Evolutionary conservation across 2,329 filamentous ascomycete species (phyloP).

Genomic region (Ophiocordyceps polyrhachis-furcata): DNA sequence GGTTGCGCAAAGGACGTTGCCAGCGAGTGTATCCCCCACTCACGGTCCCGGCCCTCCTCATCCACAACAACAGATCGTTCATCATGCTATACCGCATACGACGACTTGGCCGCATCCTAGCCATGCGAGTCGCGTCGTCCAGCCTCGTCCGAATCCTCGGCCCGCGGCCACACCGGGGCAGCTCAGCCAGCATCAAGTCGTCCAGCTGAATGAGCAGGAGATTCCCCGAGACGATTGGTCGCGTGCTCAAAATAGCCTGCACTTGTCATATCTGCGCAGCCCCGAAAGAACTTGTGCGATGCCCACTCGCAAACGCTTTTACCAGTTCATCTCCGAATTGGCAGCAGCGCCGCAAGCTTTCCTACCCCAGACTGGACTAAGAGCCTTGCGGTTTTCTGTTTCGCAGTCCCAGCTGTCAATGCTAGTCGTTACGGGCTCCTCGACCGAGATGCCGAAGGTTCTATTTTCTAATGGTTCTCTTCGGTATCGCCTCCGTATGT

Average conservation of each 20-base stretch:
- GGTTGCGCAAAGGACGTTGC: background rate
- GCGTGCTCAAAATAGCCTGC: conserved; percentile 24
- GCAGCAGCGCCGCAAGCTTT: conserved; percentile 24
- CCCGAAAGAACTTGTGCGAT: conserved; percentile 21
- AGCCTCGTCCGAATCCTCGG: background rate
- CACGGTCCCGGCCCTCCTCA: background rate
- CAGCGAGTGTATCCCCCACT: background rate
- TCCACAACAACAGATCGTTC: background rate
- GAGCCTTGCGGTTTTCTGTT: conserved; percentile 28
- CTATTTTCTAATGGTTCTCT: conserved; percentile 31
- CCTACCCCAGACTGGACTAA: conserved; percentile 17
- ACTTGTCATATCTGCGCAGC: conserved; percentile 28
- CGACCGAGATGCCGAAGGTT: conserved; percentile 16
- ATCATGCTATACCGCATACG: background rate
- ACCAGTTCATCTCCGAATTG: conserved; percentile 38
- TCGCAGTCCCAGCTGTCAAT: conserved; percentile 14
- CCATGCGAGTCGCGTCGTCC: background rate
- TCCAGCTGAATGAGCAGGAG: conserved; percentile 11
- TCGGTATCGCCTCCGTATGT: conserved; percentile 52
- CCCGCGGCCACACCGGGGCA: background rate
- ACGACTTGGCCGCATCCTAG: background rate
- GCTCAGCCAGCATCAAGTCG: conserved; percentile 1
- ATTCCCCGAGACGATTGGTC: conserved; percentile 21
- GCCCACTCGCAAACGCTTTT: conserved; percentile 20
- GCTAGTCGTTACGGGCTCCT: conserved; percentile 15